Conservation (phyloP, 257 asterid genomes). For the Sherardia arvensis region DNA sequence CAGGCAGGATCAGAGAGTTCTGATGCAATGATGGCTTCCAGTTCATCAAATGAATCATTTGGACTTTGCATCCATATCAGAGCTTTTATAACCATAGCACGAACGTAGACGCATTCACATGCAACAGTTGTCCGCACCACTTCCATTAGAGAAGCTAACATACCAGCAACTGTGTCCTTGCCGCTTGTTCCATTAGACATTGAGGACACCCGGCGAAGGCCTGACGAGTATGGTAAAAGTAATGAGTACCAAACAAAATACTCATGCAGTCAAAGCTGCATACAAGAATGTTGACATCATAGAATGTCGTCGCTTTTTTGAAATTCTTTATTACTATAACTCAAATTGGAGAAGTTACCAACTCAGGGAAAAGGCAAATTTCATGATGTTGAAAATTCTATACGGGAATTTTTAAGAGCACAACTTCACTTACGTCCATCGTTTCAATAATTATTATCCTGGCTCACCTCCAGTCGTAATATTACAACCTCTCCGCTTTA, state of each 20-base stretch:
- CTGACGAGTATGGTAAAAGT: constrained; percentile 28
- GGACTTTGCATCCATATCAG: constrained; percentile 99
- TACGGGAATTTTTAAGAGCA: neutral
- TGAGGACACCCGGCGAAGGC: constrained; percentile 58
- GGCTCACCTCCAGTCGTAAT: neutral
- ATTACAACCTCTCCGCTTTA: neutral
- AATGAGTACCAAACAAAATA: neutral
- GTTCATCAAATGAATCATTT: constrained; percentile 86
- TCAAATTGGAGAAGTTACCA: neutral
- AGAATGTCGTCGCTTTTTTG: no score
- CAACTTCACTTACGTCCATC: neutral
- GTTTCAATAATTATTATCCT: neutral
- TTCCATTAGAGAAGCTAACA: constrained; percentile 95
- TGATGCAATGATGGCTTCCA: constrained; percentile 88
- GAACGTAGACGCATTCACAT: constrained; percentile 98
- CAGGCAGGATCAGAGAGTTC: constrained; percentile 96
- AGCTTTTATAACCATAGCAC: constrained; percentile 96
- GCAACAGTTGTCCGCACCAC: constrained; percentile 98
- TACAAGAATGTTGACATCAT: neutral
- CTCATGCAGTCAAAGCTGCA: neutral
- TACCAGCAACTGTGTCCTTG: constrained; percentile 83
- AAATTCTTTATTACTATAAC: neutral
- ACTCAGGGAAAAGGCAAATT: neutral
- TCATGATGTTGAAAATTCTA: neutral
- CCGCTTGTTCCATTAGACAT: constrained; percentile 61